Conservation (phyloP, 108 stramenopile species). For the Cyclotella cryptica region DNA sequence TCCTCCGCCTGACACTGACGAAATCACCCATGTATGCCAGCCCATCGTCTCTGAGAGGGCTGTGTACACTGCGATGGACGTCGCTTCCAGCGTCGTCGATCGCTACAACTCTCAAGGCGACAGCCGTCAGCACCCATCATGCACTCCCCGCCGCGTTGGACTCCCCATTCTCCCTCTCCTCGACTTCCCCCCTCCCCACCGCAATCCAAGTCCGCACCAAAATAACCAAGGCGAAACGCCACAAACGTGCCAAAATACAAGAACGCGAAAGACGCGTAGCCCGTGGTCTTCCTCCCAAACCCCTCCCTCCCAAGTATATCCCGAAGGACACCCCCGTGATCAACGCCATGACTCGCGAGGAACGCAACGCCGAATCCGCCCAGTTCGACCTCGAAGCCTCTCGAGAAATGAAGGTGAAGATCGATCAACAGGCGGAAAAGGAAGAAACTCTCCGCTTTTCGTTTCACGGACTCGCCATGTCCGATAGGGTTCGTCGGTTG, state of each 20-base stretch:
- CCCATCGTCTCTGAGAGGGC: background rate
- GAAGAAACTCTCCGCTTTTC: constrained; percentile 47
- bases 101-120: background rate
- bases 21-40: background rate
- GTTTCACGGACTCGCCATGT: constrained; percentile 61
- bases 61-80: constrained; percentile 5
- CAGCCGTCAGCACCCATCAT: background rate
- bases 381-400: constrained; percentile 61
- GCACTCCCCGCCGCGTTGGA: background rate
- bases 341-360: constrained; percentile 71
- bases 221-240: constrained; percentile 46
- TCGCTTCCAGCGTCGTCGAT: background rate
- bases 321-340: constrained; percentile 71
- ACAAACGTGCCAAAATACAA: constrained; percentile 47
- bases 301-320: constrained; percentile 71
- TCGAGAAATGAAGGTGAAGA: constrained; percentile 65
- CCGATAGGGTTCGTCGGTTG: constrained; percentile 75
- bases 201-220: constrained; percentile 27
- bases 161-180: background rate
- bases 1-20: background rate
- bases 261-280: constrained; percentile 50
- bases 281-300: constrained; percentile 48
- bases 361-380: constrained; percentile 63
- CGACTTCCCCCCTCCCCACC: background rate
- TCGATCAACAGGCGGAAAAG: constrained; percentile 48